Evolutionary conservation across 345 rosid genomes (phyloP).

Genomic region (Eutrema yunnanense): DNA sequence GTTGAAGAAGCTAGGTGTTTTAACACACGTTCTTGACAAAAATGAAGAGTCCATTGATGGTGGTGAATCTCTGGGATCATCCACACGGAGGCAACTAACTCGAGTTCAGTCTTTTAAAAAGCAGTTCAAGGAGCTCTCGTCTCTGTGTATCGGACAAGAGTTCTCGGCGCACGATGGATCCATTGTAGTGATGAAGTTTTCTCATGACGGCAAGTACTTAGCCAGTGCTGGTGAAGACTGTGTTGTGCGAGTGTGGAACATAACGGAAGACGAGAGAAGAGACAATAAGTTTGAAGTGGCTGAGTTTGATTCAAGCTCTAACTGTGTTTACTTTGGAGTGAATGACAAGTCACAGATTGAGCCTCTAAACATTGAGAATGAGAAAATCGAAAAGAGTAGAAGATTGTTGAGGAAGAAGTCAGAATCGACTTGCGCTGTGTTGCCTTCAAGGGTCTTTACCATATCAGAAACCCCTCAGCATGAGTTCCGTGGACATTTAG

Average conservation of each 20-base stretch:
- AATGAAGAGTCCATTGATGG: conserved; percentile 23
- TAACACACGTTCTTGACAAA: conserved; percentile 32
- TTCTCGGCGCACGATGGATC: conserved; percentile 68
- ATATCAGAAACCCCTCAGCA: conserved; percentile 62
- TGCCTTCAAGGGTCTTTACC: conserved; percentile 57
- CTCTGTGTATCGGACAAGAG: conserved; percentile 63
- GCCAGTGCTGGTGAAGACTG: conserved; percentile 78
- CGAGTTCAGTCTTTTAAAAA: conserved; percentile 46
- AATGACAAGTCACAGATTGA: conserved; percentile 44
- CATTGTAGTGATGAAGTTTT: conserved; percentile 68
- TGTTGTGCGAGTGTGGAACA: conserved; percentile 67
- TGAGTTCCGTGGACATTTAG: conserved; percentile 57
- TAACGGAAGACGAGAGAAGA: conserved; percentile 49
- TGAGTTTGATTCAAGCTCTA: conserved; percentile 42
- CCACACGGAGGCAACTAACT: conserved; percentile 31
- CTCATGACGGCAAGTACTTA: conserved; percentile 59
- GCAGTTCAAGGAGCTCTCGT: conserved; percentile 58
- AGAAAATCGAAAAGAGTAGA: conserved; percentile 37
- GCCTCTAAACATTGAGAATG: conserved; percentile 38
- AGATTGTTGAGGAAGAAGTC: conserved; percentile 38
- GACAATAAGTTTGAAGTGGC: conserved; percentile 36
- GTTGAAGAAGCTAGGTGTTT: conserved; percentile 46
- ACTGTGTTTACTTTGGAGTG: conserved; percentile 41
- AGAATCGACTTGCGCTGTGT: conserved; percentile 52
- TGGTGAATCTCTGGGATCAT: conserved; percentile 32